Evolutionary conservation across 129 eudicot genomes (phyloP).

Genomic region (Erigeron canadensis): DNA sequence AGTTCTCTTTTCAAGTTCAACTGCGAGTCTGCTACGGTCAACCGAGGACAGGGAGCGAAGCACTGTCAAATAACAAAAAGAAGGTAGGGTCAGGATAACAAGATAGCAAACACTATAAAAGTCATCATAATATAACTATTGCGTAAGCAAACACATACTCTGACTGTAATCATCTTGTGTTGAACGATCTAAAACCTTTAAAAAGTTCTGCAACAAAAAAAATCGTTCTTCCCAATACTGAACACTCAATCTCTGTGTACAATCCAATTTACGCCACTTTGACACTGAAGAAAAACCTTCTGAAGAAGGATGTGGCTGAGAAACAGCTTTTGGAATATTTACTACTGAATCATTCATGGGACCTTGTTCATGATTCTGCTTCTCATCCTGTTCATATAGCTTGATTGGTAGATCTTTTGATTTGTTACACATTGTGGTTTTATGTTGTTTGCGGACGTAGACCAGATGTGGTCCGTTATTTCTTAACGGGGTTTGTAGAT

Average conservation of each 20-base stretch:
- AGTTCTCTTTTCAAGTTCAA: constrained; percentile 33
- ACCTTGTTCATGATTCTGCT: constrained; percentile 16
- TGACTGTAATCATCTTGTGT: too few species aligned
- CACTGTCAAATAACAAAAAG: constrained; percentile 36
- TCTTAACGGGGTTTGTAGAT: constrained; percentile 14
- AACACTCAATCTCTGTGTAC: constrained; percentile 26
- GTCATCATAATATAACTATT: neutral
- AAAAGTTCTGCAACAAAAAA: constrained; percentile 46
- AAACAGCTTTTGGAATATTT: constrained; percentile 11
- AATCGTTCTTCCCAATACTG: constrained; percentile 58
- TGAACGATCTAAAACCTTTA: constrained; percentile 50
- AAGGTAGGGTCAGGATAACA: too few species aligned
- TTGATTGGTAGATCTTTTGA: constrained; percentile 31
- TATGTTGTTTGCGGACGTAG: constrained; percentile 54
- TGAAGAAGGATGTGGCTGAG: constrained; percentile 23
- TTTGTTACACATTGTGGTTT: constrained; percentile 29
- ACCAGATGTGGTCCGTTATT: constrained; percentile 50
- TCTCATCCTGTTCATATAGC: constrained; percentile 26
- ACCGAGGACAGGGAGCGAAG: constrained; percentile 31
- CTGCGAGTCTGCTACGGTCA: constrained; percentile 66
- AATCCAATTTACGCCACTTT: neutral
- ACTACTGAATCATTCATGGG: constrained; percentile 10
- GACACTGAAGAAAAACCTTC: neutral
- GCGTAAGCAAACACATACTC: constrained; percentile 31
- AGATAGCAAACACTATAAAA: neutral